These are phyloP conservation scores for Panicum virgatum DNA, from an alignment of 202 grass and related monocot species.

Conservation along the genomic window DNA sequence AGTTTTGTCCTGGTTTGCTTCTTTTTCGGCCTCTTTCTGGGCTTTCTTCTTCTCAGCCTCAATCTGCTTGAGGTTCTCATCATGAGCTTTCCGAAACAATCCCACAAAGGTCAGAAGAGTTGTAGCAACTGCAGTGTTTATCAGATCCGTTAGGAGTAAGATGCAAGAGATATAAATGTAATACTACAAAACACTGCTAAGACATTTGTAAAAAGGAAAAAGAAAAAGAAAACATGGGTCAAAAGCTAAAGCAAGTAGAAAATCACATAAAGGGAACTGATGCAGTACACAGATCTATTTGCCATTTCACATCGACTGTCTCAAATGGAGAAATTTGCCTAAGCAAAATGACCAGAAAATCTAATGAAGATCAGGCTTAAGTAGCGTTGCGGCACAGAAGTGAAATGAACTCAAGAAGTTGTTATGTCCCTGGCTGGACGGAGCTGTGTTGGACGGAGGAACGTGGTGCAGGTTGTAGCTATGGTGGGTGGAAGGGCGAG, in stretches of 20 bases:
- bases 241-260: constrained; percentile 26
- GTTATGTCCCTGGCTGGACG: no score
- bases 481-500: no score
- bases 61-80: constrained; percentile 86
- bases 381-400: constrained; percentile 23
- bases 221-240: neutral
- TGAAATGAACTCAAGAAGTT: neutral
- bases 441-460: no score
- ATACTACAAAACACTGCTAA: constrained; percentile 12
- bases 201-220: neutral
- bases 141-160: constrained; percentile 22
- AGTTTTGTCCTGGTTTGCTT: constrained; percentile 54
- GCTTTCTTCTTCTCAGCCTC: constrained; percentile 88
- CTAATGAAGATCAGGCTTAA: neutral
- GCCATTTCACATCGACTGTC: constrained; percentile 2
- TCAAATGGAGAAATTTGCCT: constrained; percentile 13
- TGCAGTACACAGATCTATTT: constrained; percentile 3
- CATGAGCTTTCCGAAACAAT: constrained; percentile 74
- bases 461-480: no score
- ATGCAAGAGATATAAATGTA: constrained; percentile 8
- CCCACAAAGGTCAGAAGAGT: constrained; percentile 90
- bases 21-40: constrained; percentile 79
- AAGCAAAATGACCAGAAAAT: neutral
- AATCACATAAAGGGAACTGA: constrained; percentile 20
- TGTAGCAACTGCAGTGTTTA: constrained; percentile 70